Evolutionary conservation across 2,329 filamentous ascomycete species (phyloP).

Genomic region (Fusarium sp.): DNA sequence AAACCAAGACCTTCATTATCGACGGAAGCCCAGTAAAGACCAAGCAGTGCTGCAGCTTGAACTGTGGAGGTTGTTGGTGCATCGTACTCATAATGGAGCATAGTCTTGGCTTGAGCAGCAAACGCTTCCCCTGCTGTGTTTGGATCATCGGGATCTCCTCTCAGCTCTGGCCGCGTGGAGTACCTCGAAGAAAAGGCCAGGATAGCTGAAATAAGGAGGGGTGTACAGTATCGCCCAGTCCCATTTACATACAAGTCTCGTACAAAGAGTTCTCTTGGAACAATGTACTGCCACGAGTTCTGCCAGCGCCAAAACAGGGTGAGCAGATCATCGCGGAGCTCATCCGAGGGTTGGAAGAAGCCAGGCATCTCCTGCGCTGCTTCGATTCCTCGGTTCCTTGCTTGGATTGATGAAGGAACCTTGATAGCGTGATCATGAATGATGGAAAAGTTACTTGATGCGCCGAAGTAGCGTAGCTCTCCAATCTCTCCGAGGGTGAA

Average conservation of each 20-base stretch:
- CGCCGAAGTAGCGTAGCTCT: slow-evolving; percentile 14
- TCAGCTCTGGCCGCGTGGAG: not conserved
- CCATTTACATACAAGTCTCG: slow-evolving; percentile 7
- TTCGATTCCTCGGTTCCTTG: not conserved
- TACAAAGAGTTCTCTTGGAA: slow-evolving; percentile 10
- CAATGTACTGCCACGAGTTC: slow-evolving; percentile 18
- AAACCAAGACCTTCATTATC: slow-evolving; percentile 18
- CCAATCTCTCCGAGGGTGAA: slow-evolving; percentile 17
- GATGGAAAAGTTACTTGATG: slow-evolving; percentile 23
- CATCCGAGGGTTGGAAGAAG: slow-evolving; percentile 2
- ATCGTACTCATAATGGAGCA: slow-evolving; percentile 14
- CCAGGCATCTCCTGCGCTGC: not conserved
- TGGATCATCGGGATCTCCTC: slow-evolving; percentile 8
- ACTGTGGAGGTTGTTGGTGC: not conserved
- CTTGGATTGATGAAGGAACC: slow-evolving; percentile 3
- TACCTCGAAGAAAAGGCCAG: slow-evolving; percentile 5
- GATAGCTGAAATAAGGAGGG: not conserved
- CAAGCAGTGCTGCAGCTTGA: slow-evolving; percentile 4
- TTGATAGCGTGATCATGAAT: slow-evolving; percentile 18
- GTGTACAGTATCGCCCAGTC: slow-evolving; percentile 9
- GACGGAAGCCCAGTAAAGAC: not conserved
- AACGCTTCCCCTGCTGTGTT: slow-evolving; percentile 15
- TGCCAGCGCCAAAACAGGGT: slow-evolving; percentile 14
- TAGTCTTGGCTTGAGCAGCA: slow-evolving; percentile 1
- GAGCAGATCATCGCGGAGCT: slow-evolving; percentile 5